These are phyloP conservation scores for Angomonas ambiguus DNA, from an alignment of 208 protist genomes.

Conservation along the genomic window DNA sequence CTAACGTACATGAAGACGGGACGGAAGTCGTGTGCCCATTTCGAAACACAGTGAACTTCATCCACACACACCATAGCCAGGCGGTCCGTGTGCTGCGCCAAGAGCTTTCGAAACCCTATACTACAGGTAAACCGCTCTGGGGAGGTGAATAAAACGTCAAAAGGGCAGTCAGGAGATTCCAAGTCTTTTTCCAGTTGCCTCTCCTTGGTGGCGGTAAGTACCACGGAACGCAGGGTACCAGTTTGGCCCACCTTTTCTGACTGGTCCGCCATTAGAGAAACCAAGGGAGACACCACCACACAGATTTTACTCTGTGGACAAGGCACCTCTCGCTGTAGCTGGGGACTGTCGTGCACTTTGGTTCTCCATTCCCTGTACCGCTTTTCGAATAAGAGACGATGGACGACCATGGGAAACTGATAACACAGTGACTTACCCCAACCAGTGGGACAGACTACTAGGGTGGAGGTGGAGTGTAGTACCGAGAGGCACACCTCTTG, in stretches of 20 bases:
- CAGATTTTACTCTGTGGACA: conserved; percentile 44
- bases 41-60: conserved; percentile 96
- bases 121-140: conserved; percentile 71
- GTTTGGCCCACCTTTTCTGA: conserved; percentile 35
- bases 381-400: conserved; percentile 60
- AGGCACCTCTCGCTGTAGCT: not conserved
- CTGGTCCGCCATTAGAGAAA: conserved; percentile 96
- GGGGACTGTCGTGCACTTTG: not conserved
- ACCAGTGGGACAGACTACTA: conserved; percentile 93
- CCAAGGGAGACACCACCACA: conserved; percentile 92
- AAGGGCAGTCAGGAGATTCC: conserved; percentile 25
- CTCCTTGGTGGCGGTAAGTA: conserved; percentile 49
- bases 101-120: conserved; percentile 30
- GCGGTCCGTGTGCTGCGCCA: conserved; percentile 43
- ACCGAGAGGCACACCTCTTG: conserved; percentile 69
- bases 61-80: conserved; percentile 90
- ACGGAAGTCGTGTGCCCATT: conserved; percentile 96
- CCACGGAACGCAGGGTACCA: conserved; percentile 36
- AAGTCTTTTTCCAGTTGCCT: conserved; percentile 39
- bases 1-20: conserved; percentile 80
- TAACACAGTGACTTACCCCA: conserved; percentile 96
- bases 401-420: conserved; percentile 91
- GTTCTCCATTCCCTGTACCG: conserved; percentile 32
- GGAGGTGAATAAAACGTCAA: conserved; percentile 85
- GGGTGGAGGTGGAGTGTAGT: conserved; percentile 58